Evolutionary conservation across 331 rosid genomes (phyloP), one percentile per base, ranked within the genome.

Genomic region (Phaseolus coccineus): DNA sequence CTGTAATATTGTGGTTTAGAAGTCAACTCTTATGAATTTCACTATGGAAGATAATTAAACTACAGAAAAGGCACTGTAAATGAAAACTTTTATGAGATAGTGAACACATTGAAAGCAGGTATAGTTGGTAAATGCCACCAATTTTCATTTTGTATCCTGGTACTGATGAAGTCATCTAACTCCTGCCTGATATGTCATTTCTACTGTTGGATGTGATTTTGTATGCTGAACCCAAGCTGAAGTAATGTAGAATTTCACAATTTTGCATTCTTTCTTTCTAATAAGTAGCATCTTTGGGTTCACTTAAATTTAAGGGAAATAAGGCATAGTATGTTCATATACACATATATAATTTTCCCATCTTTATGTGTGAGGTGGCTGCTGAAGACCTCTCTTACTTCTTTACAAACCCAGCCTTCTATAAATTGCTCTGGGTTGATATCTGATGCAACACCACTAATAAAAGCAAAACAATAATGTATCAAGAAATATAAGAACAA

Each of bases 231-330:
- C 24, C 10, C 31, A 16, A 33, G 8, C 46, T 71, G 31, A 24
- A 48, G 4, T 72, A 8, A 56, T 37, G 52, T 56, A 39, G 67
- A 39, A 6, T 56, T 73, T 56, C 25, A 73, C 53, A 14, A 22
- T 56, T 12, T 77, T 66, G 67, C 57, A 39, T 14, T 52, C 62
- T 56, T 56, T 56, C 14, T 56, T 8, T 56, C 59, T 24, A 56
- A 56, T 56, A 9, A 56, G 22, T 55, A 22, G 4, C 13, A 19
- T 22, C 30, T 22, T 55, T 53, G 12, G 4, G 22, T 55, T 5
- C 30, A 22, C 61, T 55, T 55, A 55, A 55, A 70, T 79, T 57
- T 57, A 25, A 25, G 35, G 33, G 64, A 57, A 22, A 55, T 55
- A 56, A 56, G 31, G 31, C 62, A 24, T 24, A 9, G 6, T 24